Evolutionary conservation across 805 yeast species (phyloP), one percentile per base, ranked within the genome.

Genomic region (Kregervanrija fluxuum): DNA sequence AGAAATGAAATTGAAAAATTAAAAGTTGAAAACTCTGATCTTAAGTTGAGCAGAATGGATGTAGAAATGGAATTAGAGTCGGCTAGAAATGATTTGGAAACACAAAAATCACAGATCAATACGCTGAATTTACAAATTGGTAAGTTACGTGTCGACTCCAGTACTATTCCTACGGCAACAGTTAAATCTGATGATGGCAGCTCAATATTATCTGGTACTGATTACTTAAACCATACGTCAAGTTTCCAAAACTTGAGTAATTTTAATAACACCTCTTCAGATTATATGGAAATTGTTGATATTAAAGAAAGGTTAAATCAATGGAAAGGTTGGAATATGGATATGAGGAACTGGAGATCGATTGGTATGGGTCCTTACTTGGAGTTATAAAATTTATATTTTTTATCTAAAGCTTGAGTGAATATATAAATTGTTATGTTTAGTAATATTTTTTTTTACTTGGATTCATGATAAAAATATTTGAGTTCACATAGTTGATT

Each of bases 261-360:
- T 46, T 52, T 59, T 56, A 43, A 51, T 44, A 53, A 51, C 33
- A 39, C 43, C 8, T 57, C 64, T 35, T 44, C 57, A n/a, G 56
- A 62, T 37, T 69, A 70, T 42, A 57, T 74, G 30, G 77, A 75
- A 48, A 74, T 78, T 6, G 73, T 73, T 11, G 80, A 78, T 53
- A 71, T 77, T 50, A 69, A 74, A 49, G 81, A 79, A 44, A 70
- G 74, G 38, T 64, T 90, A 51, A 69, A 72, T 57, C 79, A 77
- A 51, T 90, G 95, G 95, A 80, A 79, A 51, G 80, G 77, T 40
- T 90, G 90, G 89, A 87, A 83, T 56, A 74, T 88, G 3, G 96
- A 90, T 56, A 85, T 90, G 95, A 73, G 86, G 22, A 54, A 60
- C 11, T 90, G 97, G 97, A 73, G 83, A 57, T 75, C 81, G 42